Evolutionary conservation across 2,329 filamentous ascomycete species (phyloP).

Genomic region (Colletotrichum simmondsii): DNA sequence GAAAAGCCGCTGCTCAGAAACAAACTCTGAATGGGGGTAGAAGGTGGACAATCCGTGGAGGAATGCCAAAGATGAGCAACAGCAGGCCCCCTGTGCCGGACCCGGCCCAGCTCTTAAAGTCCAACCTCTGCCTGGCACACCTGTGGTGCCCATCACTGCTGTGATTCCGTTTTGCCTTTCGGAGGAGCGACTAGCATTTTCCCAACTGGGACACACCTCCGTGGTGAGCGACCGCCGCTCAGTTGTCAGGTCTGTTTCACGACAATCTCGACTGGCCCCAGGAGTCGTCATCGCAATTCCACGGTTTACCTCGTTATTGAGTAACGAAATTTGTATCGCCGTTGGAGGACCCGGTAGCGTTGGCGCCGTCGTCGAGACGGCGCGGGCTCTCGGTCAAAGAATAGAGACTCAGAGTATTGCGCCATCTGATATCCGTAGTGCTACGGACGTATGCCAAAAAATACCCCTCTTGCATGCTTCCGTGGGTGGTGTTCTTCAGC

Average conservation of each 20-base stretch:
- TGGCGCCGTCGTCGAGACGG: slow-evolving; percentile 4
- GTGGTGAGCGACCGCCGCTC: slow-evolving; percentile 13
- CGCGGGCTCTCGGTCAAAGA: background rate
- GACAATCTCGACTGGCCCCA: slow-evolving; percentile 18
- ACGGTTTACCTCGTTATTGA: background rate
- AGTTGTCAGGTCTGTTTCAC: slow-evolving; percentile 27
- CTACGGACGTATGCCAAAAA: background rate
- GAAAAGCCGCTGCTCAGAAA: slow-evolving; percentile 31
- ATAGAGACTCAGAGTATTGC: background rate
- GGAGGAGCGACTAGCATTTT: slow-evolving; percentile 21
- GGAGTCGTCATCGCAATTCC: slow-evolving; percentile 12
- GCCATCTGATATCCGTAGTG: background rate
- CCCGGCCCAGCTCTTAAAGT: background rate
- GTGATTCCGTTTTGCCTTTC: slow-evolving; percentile 27
- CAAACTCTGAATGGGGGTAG: slow-evolving; percentile 19
- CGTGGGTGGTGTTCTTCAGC: background rate
- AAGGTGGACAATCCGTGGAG: slow-evolving; percentile 14
- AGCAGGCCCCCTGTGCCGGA: background rate
- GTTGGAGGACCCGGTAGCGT: slow-evolving; percentile 8
- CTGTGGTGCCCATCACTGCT: background rate
- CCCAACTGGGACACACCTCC: slow-evolving; percentile 29
- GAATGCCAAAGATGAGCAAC: background rate
- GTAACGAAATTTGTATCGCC: slow-evolving; percentile 5
- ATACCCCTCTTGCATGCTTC: background rate
- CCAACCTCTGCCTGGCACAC: background rate